Evolutionary conservation across 129 eudicot species (phyloP).

Genomic region (Chrysanthemum makinoi): DNA sequence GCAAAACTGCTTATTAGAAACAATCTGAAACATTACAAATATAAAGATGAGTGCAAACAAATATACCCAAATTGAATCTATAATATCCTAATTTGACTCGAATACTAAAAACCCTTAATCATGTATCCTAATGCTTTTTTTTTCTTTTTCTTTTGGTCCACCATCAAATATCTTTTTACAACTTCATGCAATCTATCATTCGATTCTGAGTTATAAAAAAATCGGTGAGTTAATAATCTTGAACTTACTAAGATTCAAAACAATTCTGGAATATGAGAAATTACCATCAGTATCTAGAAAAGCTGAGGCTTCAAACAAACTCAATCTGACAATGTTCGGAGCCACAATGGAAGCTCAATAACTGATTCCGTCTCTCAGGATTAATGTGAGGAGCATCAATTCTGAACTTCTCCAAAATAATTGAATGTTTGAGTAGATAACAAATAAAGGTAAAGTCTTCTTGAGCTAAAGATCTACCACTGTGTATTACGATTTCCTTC

Average conservation of each 20-base stretch:
- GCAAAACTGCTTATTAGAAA: too few species aligned
- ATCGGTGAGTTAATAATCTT: not conserved
- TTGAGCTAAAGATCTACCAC: slow-evolving; percentile 2
- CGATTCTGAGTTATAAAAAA: too few species aligned
- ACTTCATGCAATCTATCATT: slow-evolving; percentile 7
- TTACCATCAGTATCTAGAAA: too few species aligned
- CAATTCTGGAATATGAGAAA: too few species aligned
- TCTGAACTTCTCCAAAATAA: slow-evolving; percentile 1
- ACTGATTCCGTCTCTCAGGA: not conserved
- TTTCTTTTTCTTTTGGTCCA: too few species aligned
- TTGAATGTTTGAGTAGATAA: slow-evolving; percentile 14
- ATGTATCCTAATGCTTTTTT: too few species aligned
- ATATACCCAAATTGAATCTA: too few species aligned
- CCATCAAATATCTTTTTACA: not conserved
- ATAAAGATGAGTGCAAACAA: too few species aligned
- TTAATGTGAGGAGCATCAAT: not conserved
- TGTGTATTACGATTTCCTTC: slow-evolving; percentile 12
- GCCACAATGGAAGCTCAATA: slow-evolving; percentile 17
- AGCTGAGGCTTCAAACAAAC: slow-evolving; percentile 14
- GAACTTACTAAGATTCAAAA: too few species aligned
- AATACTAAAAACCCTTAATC: too few species aligned
- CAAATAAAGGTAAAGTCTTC: slow-evolving; percentile 19
- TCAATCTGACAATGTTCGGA: slow-evolving; percentile 19
- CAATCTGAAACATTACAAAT: too few species aligned
- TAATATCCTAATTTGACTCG: too few species aligned